Evolutionary conservation across 805 yeast species (phyloP).

Genomic region (Candida silvatica): DNA sequence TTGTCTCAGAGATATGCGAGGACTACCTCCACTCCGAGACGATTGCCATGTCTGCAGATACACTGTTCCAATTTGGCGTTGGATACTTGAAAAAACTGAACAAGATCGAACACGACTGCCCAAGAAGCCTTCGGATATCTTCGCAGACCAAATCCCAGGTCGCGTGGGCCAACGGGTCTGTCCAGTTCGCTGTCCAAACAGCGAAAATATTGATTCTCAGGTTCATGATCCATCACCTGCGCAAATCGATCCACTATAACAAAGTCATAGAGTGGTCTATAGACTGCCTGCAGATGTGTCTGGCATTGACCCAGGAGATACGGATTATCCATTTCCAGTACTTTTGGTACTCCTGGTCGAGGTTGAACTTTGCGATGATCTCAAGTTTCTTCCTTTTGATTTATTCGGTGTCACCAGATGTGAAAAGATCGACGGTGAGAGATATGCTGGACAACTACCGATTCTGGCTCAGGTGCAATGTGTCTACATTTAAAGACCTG

Average conservation of each 20-base stretch:
- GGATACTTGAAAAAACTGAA: background rate
- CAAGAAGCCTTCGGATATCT: background rate
- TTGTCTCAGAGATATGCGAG: conserved; percentile 2
- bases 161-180: conserved; percentile 2
- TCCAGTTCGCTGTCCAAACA: background rate
- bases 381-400: conserved; percentile 4
- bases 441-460: conserved; percentile 3
- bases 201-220: conserved; percentile 1
- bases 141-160: background rate
- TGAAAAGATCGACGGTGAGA: too few relatives aligned
- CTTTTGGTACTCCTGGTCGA: conserved; percentile 7
- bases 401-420: too few relatives aligned
- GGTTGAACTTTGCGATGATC: conserved; percentile 4
- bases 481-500: conserved; percentile 2
- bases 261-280: conserved; percentile 1
- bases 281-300: conserved; percentile 1
- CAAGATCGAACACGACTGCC: background rate
- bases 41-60: background rate
- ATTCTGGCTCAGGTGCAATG: conserved; percentile 3
- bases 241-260: background rate
- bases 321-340: conserved; percentile 2
- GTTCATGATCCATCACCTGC: background rate
- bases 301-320: conserved; percentile 1
- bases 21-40: background rate
- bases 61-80: background rate